Conservation (phyloP, 1,284 basidiomycete species). For the Malassezia equina region DNA sequence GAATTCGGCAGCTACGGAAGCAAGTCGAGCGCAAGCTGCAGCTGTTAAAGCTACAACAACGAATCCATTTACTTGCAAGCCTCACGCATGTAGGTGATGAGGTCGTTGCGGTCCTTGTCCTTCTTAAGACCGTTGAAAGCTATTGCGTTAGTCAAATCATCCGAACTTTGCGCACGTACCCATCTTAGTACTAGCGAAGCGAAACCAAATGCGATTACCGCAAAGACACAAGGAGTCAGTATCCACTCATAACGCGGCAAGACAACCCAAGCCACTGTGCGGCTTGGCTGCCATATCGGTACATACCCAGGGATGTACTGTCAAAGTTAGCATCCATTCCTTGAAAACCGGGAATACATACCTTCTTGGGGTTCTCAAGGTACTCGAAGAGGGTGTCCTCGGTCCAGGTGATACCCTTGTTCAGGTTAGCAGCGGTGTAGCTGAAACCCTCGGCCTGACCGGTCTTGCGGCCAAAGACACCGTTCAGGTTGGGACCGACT, state of each 20-base stretch:
- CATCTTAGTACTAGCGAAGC: conserved; percentile 16
- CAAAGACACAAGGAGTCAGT: not conserved
- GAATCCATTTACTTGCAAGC: conserved; percentile 16
- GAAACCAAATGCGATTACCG: not conserved
- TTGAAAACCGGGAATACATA: not conserved
- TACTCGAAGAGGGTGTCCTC: conserved; percentile 85
- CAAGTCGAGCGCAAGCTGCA: not conserved
- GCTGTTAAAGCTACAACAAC: not conserved
- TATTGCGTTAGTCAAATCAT: not conserved
- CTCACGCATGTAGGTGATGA: conserved; percentile 36
- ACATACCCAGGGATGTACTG: conserved; percentile 51
- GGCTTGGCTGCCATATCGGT: not conserved
- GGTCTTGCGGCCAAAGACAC: conserved; percentile 74
- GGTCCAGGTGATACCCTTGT: conserved; percentile 78
- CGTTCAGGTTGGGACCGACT: conserved; percentile 90
- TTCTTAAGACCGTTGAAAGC: conserved; percentile 42
- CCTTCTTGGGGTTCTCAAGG: conserved; percentile 82
- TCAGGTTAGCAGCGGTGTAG: conserved; percentile 91
- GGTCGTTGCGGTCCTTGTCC: conserved; percentile 45
- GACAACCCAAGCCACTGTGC: not conserved
- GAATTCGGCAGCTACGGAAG: not conserved
- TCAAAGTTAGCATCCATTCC: not conserved
- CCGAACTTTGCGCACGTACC: conserved; percentile 2
- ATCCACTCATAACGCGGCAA: not conserved
- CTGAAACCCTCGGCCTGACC: conserved; percentile 77